phyloP scores from a whole-genome alignment of 805 yeast genomes.

The Myxozyma sirexii region DNA sequence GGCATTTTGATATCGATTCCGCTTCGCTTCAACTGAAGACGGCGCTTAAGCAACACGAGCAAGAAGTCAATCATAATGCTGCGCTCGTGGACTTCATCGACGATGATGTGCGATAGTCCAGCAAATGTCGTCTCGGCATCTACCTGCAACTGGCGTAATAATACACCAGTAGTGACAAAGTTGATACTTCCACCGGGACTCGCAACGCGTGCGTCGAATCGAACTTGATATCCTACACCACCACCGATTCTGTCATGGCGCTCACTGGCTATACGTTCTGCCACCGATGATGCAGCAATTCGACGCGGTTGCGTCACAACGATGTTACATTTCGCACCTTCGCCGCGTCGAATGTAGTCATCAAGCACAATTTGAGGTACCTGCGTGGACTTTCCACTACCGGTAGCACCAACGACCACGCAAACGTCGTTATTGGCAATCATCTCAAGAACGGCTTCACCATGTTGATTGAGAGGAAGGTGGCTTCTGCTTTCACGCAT shows the following conservation, averaged over 20 bases:
- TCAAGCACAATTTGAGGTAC: conserved; percentile 36
- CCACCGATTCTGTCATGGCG: conserved; percentile 63
- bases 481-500: conserved; percentile 22
- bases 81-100: conserved; percentile 91
- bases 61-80: conserved; percentile 75
- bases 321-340: conserved; percentile 32
- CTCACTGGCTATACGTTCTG: conserved; percentile 75
- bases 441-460: conserved; percentile 21
- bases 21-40: not conserved
- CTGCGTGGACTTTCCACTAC: conserved; percentile 39
- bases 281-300: conserved; percentile 53
- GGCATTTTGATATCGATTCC: conserved; percentile 11
- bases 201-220: conserved; percentile 71
- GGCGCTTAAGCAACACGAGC: conserved; percentile 61
- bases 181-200: conserved; percentile 58
- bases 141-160: conserved; percentile 50
- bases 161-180: conserved; percentile 85
- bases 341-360: conserved; percentile 20
- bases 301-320: conserved; percentile 38
- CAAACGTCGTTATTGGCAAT: conserved; percentile 28
- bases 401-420: conserved; percentile 37
- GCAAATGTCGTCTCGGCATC: conserved; percentile 15
- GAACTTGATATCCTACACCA: conserved; percentile 73
- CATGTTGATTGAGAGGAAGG: conserved; percentile 22
- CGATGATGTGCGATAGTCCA: conserved; percentile 51